Conservation (phyloP, 805 yeast species). For the Myxozyma neotropica region DNA sequence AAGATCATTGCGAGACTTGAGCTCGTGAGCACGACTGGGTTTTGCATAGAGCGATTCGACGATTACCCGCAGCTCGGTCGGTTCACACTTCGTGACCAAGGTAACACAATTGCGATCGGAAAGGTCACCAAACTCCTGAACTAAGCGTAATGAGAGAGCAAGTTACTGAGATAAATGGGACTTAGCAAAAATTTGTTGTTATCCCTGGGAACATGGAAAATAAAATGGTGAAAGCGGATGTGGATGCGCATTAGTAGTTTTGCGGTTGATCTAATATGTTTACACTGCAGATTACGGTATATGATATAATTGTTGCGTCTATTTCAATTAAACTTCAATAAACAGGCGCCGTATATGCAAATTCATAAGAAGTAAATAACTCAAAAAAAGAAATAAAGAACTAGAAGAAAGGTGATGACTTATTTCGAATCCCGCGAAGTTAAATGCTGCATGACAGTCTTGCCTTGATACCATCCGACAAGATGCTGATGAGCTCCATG, state of each 20-base stretch:
- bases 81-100: constrained; percentile 98
- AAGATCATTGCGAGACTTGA: constrained; percentile 92
- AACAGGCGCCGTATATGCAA: background rate
- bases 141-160: no score
- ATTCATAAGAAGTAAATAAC: no score
- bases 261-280: background rate
- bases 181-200: no score
- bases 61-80: constrained; percentile 97
- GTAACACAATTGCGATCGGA: constrained; percentile 97
- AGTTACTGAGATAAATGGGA: no score
- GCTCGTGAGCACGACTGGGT: constrained; percentile 65
- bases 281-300: background rate
- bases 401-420: background rate
- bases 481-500: background rate
- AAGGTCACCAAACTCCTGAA: constrained; percentile 82
- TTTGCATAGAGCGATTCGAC: constrained; percentile 89
- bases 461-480: background rate
- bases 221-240: background rate
- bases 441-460: constrained; percentile 7
- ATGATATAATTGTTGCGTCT: background rate
- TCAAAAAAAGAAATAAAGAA: background rate
- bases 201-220: background rate
- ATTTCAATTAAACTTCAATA: no score
- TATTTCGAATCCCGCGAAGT: background rate
- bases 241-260: background rate